Percentiles rank a stretch among this genome's conserved stretches.
Evolutionary conservation across 202 grass and related monocot genomes (phyloP).

Genomic region (Eragrostis tef): DNA sequence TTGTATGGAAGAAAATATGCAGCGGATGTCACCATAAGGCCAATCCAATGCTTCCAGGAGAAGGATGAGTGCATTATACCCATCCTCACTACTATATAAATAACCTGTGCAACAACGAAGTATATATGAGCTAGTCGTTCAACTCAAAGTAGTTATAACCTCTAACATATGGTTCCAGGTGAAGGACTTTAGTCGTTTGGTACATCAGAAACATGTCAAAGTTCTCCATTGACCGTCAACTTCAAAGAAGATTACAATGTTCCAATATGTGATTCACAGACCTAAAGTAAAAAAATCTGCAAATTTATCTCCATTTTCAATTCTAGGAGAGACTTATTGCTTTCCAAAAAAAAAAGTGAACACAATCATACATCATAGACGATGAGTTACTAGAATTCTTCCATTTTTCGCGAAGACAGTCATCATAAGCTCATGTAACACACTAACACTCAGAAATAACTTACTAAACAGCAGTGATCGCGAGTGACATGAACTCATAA

Average conservation of each 20-base stretch:
- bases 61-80: slow-evolving; percentile 85
- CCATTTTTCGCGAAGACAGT: background rate
- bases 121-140: slow-evolving; percentile 2
- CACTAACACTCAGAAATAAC: background rate
- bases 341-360: background rate
- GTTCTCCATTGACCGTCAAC: background rate
- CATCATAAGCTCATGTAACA: background rate
- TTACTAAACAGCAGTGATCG: slow-evolving; percentile 11
- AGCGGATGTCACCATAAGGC: slow-evolving; percentile 71
- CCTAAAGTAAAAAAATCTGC: slow-evolving; percentile 33
- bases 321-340: slow-evolving; percentile 5
- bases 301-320: slow-evolving; percentile 3
- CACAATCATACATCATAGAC: background rate
- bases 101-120: slow-evolving; percentile 47
- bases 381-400: slow-evolving; percentile 13
- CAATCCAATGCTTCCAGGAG: slow-evolving; percentile 98
- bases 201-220: background rate
- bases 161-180: slow-evolving; percentile 2
- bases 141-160: slow-evolving; percentile 20
- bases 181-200: background rate
- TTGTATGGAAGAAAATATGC: slow-evolving; percentile 82
- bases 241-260: background rate
- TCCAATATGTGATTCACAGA: background rate
- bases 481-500: background rate
- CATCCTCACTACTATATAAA: slow-evolving; percentile 86